Base-by-base conservation (phyloP, 1,284 basidiomycete species). In the Heterobasidion occidentale region DNA sequence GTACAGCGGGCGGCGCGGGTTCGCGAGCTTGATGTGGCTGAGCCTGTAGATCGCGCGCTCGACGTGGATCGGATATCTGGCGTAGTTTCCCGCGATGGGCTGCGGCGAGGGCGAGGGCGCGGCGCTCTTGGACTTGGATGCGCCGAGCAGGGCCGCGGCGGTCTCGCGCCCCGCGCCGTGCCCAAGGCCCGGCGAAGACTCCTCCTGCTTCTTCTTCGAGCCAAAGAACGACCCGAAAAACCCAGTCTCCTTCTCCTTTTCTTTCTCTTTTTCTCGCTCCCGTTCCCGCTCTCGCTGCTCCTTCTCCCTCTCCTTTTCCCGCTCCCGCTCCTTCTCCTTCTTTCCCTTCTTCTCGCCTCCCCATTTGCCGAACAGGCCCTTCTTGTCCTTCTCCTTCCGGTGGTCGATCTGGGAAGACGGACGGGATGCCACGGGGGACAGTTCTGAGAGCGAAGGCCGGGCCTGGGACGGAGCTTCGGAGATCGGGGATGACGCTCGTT, bases 1-100 rank as follows among this genome's bases (percentile, higher is more conserved):
- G 66, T 97, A 98, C 15, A 99, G 77, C 17, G 97, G 94, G 47
- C 96, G 79, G 54, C 97, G 81, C 9, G 96, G 95, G 70, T 99
- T 98, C 27, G 97, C 96, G 48, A 99, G 79, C 73, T 99, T 99
- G 78, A 99, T 98, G 68, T 99, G 96, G 68, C 91, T 94, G 53
- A 99, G 76, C 54, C 96, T 80, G 72, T 99, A 99, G 53, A 99
- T 95, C 2, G 96, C 96, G 27, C 96, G 84, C 71, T 99, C 96
- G 63, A 99, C 94, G 67, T 98, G 96, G 60, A 99, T 97, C 8
- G 96, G 97, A 68, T 98, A 96, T 59, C 96, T 85, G 53, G 88
- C 80, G 66, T 85, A 90, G 58, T 62, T 62, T 33, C 61, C 58
- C 27, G 56, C 51, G 46, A 82, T 71, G 64, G 84, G 74, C 68